phyloP scores from a whole-genome alignment of 805 yeast genomes.

The Myxozyma kluyveri region DNA sequence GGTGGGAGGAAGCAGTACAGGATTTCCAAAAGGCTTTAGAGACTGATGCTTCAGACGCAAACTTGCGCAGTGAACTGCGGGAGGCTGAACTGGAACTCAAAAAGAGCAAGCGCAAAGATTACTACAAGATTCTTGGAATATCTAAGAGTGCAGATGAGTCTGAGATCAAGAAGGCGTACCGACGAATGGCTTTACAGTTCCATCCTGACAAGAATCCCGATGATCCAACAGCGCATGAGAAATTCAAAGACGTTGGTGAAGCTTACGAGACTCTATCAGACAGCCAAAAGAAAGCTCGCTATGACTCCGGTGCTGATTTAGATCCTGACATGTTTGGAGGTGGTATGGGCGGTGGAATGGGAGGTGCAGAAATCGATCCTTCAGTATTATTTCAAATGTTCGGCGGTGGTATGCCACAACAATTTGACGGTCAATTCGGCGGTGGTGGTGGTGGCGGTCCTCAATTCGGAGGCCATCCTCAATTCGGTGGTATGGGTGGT shows the following conservation, averaged over 20 bases:
- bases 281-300: conserved; percentile 79
- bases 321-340: conserved; percentile 56
- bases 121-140: conserved; percentile 64
- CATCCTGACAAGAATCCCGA: conserved; percentile 87
- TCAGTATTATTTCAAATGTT: conserved; percentile 42
- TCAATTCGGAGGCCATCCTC: conserved; percentile 13
- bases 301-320: conserved; percentile 84
- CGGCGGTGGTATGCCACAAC: conserved; percentile 35
- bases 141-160: conserved; percentile 49
- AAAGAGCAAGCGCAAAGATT: conserved; percentile 46
- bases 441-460: conserved; percentile 27
- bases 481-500: conserved; percentile 21
- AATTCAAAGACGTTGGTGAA: conserved; percentile 84
- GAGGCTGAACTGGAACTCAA: conserved; percentile 45
- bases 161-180: conserved; percentile 73
- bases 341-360: conserved; percentile 48
- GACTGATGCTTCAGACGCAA: conserved; percentile 39
- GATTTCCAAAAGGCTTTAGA: conserved; percentile 42
- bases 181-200: conserved; percentile 67
- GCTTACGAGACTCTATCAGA: conserved; percentile 88
- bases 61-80: conserved; percentile 40
- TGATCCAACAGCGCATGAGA: conserved; percentile 84
- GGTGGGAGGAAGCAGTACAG: conserved; percentile 42
- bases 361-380: conserved; percentile 46
- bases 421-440: conserved; percentile 26